These are phyloP conservation scores for Mucor mucedo DNA, from an alignment of 371 early-diverging fungal species.

Conservation along the genomic window DNA sequence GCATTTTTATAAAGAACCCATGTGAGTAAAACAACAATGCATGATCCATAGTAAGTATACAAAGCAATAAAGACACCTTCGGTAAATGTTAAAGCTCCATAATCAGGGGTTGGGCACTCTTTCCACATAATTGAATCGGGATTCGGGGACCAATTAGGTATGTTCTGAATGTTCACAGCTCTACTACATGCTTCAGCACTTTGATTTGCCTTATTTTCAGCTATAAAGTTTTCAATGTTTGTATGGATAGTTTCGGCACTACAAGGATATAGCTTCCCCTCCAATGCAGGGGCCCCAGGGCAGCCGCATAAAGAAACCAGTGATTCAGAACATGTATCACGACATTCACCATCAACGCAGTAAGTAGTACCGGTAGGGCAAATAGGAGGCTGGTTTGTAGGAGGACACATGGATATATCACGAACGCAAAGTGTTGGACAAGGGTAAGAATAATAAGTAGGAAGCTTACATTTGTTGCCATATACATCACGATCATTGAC, in stretches of 20 bases:
- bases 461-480: slow-evolving; percentile 54
- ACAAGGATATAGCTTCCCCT: slow-evolving; percentile 36
- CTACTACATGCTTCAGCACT: slow-evolving; percentile 20
- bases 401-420: slow-evolving; percentile 45
- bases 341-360: slow-evolving; percentile 59
- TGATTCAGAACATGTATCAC: slow-evolving; percentile 34
- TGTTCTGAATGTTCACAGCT: background rate
- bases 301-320: slow-evolving; percentile 42
- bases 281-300: slow-evolving; percentile 37
- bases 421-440: slow-evolving; percentile 60
- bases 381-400: slow-evolving; percentile 11
- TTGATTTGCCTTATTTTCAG: slow-evolving; percentile 47
- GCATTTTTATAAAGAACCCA: slow-evolving; percentile 66
- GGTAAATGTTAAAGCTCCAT: slow-evolving; percentile 46
- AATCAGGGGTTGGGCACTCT: slow-evolving; percentile 57
- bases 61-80: slow-evolving; percentile 54
- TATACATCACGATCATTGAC: slow-evolving; percentile 55
- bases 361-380: slow-evolving; percentile 51
- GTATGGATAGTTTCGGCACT: slow-evolving; percentile 20
- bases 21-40: slow-evolving; percentile 53
- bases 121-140: slow-evolving; percentile 51
- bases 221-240: slow-evolving; percentile 47
- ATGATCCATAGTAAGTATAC: slow-evolving; percentile 64
- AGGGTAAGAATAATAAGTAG: slow-evolving; percentile 40
- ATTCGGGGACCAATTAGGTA: slow-evolving; percentile 47